Evolutionary conservation across 129 eudicot genomes (phyloP).

Genomic region (Artemisia annua): DNA sequence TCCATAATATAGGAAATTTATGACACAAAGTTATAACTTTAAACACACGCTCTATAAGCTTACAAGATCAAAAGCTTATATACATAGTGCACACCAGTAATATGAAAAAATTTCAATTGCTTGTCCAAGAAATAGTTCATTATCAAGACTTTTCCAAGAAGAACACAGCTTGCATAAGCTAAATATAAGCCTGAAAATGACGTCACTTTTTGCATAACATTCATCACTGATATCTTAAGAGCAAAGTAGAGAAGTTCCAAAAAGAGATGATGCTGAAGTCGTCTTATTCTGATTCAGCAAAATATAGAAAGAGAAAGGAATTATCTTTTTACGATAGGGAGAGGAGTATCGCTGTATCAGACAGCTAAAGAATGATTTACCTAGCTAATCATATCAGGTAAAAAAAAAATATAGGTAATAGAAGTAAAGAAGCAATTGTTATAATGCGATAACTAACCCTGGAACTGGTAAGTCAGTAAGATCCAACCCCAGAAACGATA

Average conservation of each 20-base stretch:
- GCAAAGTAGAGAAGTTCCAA: constrained; percentile 26
- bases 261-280: not conserved
- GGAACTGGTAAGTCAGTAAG: too few species aligned
- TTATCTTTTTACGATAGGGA: not conserved
- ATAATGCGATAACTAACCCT: not conserved
- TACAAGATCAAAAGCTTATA: constrained; percentile 11
- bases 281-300: constrained; percentile 27
- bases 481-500: too few species aligned
- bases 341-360: too few species aligned
- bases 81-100: not conserved
- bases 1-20: not conserved
- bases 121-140: constrained; percentile 20
- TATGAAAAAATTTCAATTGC: not conserved
- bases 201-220: constrained; percentile 8
- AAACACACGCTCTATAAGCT: constrained; percentile 5
- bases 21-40: not conserved
- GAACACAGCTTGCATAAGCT: constrained; percentile 11
- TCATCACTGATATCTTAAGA: constrained; percentile 28
- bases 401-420: not conserved
- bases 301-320: not conserved
- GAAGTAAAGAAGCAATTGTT: not conserved
- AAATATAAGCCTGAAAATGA: constrained; percentile 17
- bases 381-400: constrained; percentile 3
- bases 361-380: too few species aligned
- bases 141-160: constrained; percentile 15